These are phyloP conservation scores for Coleophoma cylindrospora DNA, from an alignment of 2,329 filamentous ascomycete genomes.

Conservation along the genomic window DNA sequence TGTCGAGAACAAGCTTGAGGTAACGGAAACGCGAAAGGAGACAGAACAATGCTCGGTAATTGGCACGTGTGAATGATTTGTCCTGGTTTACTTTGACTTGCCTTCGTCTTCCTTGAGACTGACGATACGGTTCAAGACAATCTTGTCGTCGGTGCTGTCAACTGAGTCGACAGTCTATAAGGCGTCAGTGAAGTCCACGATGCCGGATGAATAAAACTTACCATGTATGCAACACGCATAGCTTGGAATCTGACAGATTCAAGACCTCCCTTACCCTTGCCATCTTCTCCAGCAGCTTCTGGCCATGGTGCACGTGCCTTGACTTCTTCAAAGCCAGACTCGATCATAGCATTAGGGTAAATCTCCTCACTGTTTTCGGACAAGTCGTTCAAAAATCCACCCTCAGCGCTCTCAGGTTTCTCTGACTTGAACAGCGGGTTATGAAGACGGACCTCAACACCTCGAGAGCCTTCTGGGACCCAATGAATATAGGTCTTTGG, in stretches of 20 bases:
- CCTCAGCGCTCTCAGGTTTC: conserved; percentile 71
- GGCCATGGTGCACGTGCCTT: conserved; percentile 73
- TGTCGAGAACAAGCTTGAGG: too few relatives aligned
- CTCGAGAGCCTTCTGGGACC: conserved; percentile 67
- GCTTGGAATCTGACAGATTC: conserved; percentile 87
- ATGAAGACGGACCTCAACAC: conserved; percentile 73
- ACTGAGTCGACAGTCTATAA: conserved; percentile 58
- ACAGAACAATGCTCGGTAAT: too few relatives aligned
- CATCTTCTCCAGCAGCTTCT: conserved; percentile 62
- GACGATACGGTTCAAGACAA: conserved; percentile 89
- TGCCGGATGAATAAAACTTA: conserved; percentile 7
- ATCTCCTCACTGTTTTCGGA: conserved; percentile 80
- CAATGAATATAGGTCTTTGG: conserved; percentile 88
- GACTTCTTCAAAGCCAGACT: conserved; percentile 79
- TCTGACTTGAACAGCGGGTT: conserved; percentile 83
- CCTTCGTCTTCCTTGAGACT: conserved; percentile 83
- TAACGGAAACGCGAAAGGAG: too few relatives aligned
- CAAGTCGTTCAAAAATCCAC: conserved; percentile 78
- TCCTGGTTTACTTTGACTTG: conserved; percentile 37
- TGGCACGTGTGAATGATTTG: too few relatives aligned
- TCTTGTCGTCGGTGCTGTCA: conserved; percentile 72
- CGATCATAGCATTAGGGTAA: conserved; percentile 74
- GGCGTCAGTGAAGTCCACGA: not conserved
- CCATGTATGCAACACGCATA: conserved; percentile 73
- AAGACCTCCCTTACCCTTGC: conserved; percentile 54